A percentile compares a stretch with the other conserved stretches of the same genome.
phyloP scores from a whole-genome alignment of 306 rosid genomes.

The Medicago truncatula region DNA sequence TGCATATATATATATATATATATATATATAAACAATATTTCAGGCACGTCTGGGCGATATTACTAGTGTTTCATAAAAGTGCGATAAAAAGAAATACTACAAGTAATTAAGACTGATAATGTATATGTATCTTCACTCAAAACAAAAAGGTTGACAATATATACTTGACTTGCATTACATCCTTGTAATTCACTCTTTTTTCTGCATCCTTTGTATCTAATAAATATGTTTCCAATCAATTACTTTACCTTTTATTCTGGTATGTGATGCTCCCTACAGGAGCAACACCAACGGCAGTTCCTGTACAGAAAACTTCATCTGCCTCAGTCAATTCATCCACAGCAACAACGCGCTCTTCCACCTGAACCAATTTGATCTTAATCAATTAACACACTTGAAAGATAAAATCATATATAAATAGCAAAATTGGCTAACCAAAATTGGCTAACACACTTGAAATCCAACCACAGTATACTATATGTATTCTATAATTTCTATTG shows the following conservation, averaged over 20 bases:
- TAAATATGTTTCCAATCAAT: background rate
- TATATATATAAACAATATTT: conserved; percentile 1
- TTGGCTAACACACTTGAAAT: too few relatives aligned
- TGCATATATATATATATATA: too few relatives aligned
- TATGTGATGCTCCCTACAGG: conserved; percentile 75
- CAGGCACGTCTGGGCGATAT: background rate
- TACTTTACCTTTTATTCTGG: conserved; percentile 55
- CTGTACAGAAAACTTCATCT: conserved; percentile 90
- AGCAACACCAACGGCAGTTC: conserved; percentile 91
- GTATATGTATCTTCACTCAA: background rate
- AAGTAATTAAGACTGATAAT: background rate
- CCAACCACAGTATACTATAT: too few relatives aligned
- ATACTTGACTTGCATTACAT: too few relatives aligned
- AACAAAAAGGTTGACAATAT: too few relatives aligned
- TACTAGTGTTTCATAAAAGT: background rate
- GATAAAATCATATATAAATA: background rate
- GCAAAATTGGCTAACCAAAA: background rate
- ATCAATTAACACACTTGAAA: background rate
- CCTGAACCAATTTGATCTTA: conserved; percentile 48
- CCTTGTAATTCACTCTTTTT: background rate
- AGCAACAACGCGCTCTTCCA: conserved; percentile 60
- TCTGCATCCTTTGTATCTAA: background rate
- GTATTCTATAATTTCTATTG: too few relatives aligned
- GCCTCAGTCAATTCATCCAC: conserved; percentile 80
- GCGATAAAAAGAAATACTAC: background rate